Evolutionary conservation across 106 monocot species (phyloP).

Genomic region (Dioscorea dumetorum): DNA sequence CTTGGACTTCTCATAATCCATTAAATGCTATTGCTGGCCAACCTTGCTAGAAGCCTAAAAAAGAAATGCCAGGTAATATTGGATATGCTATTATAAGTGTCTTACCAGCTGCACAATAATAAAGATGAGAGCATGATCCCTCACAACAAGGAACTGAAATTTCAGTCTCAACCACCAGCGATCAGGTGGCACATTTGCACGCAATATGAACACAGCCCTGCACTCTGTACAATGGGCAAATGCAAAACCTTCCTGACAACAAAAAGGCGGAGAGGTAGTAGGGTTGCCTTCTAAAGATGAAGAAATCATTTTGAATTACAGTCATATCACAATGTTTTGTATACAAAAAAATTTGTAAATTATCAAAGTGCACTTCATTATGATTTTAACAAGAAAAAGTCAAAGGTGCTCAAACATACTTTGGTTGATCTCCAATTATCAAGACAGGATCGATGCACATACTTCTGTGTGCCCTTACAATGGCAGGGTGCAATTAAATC

Average conservation of each 20-base stretch:
- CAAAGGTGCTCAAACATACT: slow-evolving; percentile 26
- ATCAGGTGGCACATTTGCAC: slow-evolving; percentile 97
- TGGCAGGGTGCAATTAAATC: slow-evolving; percentile 94
- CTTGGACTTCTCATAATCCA: too few relatives aligned
- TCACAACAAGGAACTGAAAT: slow-evolving; percentile 87
- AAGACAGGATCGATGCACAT: slow-evolving; percentile 89
- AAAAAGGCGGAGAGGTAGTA: slow-evolving; percentile 8
- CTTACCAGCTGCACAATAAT: slow-evolving; percentile 81
- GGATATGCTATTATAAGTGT: background rate
- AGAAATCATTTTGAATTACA: too few relatives aligned
- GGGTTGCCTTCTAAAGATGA: background rate
- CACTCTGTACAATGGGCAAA: slow-evolving; percentile 99
- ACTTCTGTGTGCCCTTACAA: slow-evolving; percentile 95
- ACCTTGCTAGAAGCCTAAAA: too few relatives aligned
- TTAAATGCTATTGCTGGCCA: too few relatives aligned
- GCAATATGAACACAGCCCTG: slow-evolving; percentile 72
- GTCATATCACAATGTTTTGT: too few relatives aligned
- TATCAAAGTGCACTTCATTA: too few relatives aligned
- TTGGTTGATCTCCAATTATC: slow-evolving; percentile 99
- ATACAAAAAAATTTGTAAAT: too few relatives aligned
- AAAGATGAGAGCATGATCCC: slow-evolving; percentile 88
- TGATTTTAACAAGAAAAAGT: too few relatives aligned
- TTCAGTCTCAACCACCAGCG: slow-evolving; percentile 94
- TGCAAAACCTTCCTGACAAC: slow-evolving; percentile 89
- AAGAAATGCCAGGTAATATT: too few relatives aligned